Conservation (phyloP, 371 early-diverging fungal species). For the Mucor plumbeus region DNA sequence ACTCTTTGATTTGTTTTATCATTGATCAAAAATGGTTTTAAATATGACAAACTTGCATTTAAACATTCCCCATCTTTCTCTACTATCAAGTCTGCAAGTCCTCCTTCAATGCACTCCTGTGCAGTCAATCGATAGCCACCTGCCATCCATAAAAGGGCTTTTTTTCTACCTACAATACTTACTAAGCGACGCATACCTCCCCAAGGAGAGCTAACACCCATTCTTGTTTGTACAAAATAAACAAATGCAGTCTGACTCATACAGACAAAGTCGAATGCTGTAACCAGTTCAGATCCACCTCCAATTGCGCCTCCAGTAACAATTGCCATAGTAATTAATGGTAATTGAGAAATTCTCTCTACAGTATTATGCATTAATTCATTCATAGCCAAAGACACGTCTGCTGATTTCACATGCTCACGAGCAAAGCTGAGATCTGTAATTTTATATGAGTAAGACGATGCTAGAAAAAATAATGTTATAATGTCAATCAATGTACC, state of each 20-base stretch:
- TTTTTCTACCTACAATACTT: constrained; percentile 54
- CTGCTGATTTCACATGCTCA: constrained; percentile 48
- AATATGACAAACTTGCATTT: constrained; percentile 30
- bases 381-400: constrained; percentile 55
- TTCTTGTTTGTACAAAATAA: constrained; percentile 69
- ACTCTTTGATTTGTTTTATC: constrained; percentile 23
- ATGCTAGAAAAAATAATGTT: background rate
- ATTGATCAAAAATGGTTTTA: constrained; percentile 26
- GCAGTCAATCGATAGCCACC: constrained; percentile 49
- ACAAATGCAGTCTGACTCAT: constrained; percentile 42
- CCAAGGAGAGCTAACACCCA: constrained; percentile 73
- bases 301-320: constrained; percentile 73
- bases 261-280: constrained; percentile 69
- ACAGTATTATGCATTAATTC: constrained; percentile 68
- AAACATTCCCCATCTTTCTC: constrained; percentile 30
- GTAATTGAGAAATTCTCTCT: constrained; percentile 58
- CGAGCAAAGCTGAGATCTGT: constrained; percentile 61
- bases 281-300: constrained; percentile 75
- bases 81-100: constrained; percentile 46
- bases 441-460: background rate
- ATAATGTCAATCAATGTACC: constrained; percentile 38
- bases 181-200: constrained; percentile 64
- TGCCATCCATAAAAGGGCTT: constrained; percentile 57
- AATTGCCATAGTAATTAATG: constrained; percentile 66
- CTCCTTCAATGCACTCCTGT: constrained; percentile 35